Base-by-base conservation (phyloP, 23 red algal genomes). In the Gracilaria gracilis region DNA sequence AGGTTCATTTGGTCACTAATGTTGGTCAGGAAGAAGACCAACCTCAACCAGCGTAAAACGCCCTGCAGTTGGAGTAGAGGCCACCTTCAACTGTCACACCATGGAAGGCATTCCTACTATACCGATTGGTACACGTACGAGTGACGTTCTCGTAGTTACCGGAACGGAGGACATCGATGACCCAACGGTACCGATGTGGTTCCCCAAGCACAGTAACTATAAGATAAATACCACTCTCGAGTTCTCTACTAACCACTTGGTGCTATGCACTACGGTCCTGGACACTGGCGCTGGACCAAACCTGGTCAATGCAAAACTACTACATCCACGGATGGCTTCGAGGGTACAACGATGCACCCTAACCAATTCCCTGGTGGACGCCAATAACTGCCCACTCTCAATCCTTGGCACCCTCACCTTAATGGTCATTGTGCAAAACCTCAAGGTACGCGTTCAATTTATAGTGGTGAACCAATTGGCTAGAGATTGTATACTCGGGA, bases 401-500 rank as follows among this genome's bases (percentile, higher is more conserved):
- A 23, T 23, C n/a, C 25, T 59, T 36, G 23, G 57, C 59, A 29
- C n/a, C n/a, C 15, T 3, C 14, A 37, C 8, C 57, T 37, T 85
- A 16, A 69, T 69, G 21, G 78, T 59, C 46, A 12, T 57, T 24
- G 34, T 82, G 20, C n/a, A 0, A 14, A 61, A 55, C 51, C 50
- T 82, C 13, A 82, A 82, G 20, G 23, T 61, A 37, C 46, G 7
- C 1, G 78, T 59, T 19, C 78, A 25, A n/a, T 82, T 82, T 15
- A 57, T 82, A 11, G 25, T 82, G 1, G 78, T 53, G 7, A 21
- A 58, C 57, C 51, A 82, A 34, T n/a, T 82, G 13, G 78, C 78
- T 17, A 20, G 32, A 14, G 51, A 59, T 9, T 57, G 78, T 49
- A 82, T 82, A 4, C 50, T 58, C 1, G 57, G 48, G 7, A 82